phyloP scores from a whole-genome alignment of 345 rosid species.

The Limnanthes douglasii region DNA sequence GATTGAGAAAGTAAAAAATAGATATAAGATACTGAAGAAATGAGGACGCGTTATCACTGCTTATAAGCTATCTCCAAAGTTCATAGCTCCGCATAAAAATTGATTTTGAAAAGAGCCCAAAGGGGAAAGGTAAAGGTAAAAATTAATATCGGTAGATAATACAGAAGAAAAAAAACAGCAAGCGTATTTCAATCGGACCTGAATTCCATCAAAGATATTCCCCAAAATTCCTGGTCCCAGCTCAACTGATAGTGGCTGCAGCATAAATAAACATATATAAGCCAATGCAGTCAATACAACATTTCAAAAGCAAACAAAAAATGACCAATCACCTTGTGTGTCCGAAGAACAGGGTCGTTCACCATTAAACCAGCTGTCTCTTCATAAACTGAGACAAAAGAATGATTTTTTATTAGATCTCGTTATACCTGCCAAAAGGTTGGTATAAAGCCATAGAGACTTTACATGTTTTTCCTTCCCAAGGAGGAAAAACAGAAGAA shows the following conservation, averaged over 20 bases:
- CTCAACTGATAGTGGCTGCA: slow-evolving; percentile 96
- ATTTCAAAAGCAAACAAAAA: neutral
- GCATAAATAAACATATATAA: slow-evolving; percentile 8
- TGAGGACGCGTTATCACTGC: neutral
- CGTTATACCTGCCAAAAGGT: no score
- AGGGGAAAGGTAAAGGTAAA: neutral
- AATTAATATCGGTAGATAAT: neutral
- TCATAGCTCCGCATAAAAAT: neutral
- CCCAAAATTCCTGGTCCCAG: slow-evolving; percentile 98
- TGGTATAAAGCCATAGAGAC: no score
- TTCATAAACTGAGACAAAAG: slow-evolving; percentile 55
- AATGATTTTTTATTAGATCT: no score
- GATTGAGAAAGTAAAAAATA: slow-evolving; percentile 1
- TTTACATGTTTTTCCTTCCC: no score
- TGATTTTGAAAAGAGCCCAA: no score
- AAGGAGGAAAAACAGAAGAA: no score
- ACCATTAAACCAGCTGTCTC: slow-evolving; percentile 94
- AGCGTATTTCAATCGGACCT: slow-evolving; percentile 32
- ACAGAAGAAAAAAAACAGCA: neutral
- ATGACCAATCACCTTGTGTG: slow-evolving; percentile 47
- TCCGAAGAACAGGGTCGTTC: slow-evolving; percentile 88
- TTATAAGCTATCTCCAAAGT: slow-evolving; percentile 2
- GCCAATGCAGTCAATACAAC: slow-evolving; percentile 6
- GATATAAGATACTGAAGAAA: slow-evolving; percentile 1
- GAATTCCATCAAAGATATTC: slow-evolving; percentile 97